A percentile compares a stretch with the other conserved stretches of the same genome.
phyloP scores from a whole-genome alignment of 306 rosid species.

The Hippophae gyantsensis region DNA sequence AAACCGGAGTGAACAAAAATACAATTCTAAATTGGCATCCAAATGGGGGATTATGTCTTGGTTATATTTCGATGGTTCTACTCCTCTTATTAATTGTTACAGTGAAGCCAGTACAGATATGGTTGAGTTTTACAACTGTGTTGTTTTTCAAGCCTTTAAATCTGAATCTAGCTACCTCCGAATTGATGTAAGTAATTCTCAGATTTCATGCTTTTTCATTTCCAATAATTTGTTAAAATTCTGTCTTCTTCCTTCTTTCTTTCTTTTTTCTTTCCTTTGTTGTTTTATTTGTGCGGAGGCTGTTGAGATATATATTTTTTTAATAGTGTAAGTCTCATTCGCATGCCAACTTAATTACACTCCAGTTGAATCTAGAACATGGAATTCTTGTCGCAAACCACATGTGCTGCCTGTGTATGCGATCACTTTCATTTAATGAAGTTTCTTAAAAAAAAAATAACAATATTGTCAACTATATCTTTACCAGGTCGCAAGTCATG shows the following conservation, averaged over 20 bases:
- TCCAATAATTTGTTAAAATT: not conserved
- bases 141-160: conserved; percentile 27
- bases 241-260: too few relatives aligned
- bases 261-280: not conserved
- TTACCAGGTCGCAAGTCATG: too few relatives aligned
- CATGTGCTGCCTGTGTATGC: too few relatives aligned
- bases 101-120: conserved; percentile 27
- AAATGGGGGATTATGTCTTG: conserved; percentile 37
- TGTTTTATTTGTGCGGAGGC: not conserved
- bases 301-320: too few relatives aligned
- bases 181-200: conserved; percentile 25
- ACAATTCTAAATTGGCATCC: conserved; percentile 26
- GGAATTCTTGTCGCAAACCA: too few relatives aligned
- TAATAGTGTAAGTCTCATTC: too few relatives aligned
- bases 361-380: too few relatives aligned
- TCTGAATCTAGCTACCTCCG: conserved; percentile 33
- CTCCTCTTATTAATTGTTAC: conserved; percentile 34
- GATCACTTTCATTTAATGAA: too few relatives aligned
- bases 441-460: too few relatives aligned
- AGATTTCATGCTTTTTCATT: not conserved
- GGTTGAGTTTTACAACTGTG: conserved; percentile 33
- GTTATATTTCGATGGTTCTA: conserved; percentile 25
- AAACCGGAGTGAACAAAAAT: conserved; percentile 20
- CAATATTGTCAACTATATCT: too few relatives aligned
- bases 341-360: too few relatives aligned